Percentiles rank a stretch among this genome's conserved stretches.
phyloP scores from a whole-genome alignment of 2,329 filamentous ascomycete genomes.

The Aureobasidium namibiae region DNA sequence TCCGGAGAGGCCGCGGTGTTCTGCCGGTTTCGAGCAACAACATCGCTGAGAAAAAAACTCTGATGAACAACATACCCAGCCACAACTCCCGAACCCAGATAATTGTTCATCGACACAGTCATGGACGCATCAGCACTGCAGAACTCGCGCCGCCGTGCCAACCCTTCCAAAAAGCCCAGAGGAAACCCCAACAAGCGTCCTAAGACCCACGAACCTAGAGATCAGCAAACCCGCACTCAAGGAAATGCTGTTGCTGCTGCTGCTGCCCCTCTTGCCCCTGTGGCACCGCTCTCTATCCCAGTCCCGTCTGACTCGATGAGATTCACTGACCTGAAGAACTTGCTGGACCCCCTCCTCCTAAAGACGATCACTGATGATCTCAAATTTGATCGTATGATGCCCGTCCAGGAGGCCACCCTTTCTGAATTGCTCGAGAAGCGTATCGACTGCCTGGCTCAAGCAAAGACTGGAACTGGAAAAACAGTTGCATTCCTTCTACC shows the following conservation, averaged over 20 bases:
- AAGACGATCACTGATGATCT: constrained; percentile 41
- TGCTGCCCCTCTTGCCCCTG: constrained; percentile 3
- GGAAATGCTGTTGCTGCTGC: not conserved
- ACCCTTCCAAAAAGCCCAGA: constrained; percentile 2
- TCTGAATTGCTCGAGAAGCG: constrained; percentile 41
- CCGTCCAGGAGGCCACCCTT: constrained; percentile 47
- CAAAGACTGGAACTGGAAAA: constrained; percentile 89
- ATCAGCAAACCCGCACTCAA: not conserved
- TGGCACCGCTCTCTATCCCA: constrained; percentile 5
- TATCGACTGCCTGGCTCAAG: constrained; percentile 51
- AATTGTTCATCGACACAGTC: not conserved
- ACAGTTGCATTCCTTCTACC: constrained; percentile 88
- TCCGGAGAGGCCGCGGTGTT: constrained; percentile 3
- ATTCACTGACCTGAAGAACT: constrained; percentile 66
- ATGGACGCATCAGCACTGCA: constrained; percentile 10
- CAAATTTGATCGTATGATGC: constrained; percentile 37
- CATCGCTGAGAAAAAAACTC: not conserved
- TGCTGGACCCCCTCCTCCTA: constrained; percentile 76
- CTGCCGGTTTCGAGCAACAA: constrained; percentile 2
- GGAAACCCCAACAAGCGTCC: constrained; percentile 8
- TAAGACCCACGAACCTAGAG: not conserved
- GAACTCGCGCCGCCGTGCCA: constrained; percentile 6
- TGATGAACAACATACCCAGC: not conserved
- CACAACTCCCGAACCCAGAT: not conserved
- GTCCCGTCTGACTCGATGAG: constrained; percentile 24